phyloP scores from a whole-genome alignment of 2,329 filamentous ascomycete species.

The Uncinocarpus reesii region DNA sequence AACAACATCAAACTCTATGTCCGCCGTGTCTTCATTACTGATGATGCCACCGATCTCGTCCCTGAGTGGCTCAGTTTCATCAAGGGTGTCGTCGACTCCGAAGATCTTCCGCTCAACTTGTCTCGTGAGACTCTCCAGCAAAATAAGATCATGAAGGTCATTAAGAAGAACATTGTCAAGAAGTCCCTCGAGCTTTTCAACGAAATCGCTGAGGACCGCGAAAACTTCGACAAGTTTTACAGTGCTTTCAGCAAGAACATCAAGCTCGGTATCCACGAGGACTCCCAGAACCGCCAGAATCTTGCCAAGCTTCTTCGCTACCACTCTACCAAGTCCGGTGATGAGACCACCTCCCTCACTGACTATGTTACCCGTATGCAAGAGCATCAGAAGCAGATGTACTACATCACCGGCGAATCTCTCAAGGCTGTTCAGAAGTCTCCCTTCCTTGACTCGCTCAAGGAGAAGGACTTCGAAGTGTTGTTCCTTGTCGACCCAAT shows the following conservation, averaged over 20 bases:
- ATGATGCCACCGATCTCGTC: slow-evolving; percentile 97
- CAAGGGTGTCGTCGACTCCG: slow-evolving; percentile 99
- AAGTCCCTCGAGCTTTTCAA: slow-evolving; percentile 99
- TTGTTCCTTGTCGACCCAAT: slow-evolving; percentile 99
- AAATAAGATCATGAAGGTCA: slow-evolving; percentile 99
- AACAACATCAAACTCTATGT: slow-evolving; percentile 99
- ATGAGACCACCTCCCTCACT: slow-evolving; percentile 83
- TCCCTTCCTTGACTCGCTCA: slow-evolving; percentile 96
- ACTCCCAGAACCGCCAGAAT: slow-evolving; percentile 84
- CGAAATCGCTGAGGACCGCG: slow-evolving; percentile 98
- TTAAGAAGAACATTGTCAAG: slow-evolving; percentile 99
- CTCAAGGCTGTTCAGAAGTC: slow-evolving; percentile 97
- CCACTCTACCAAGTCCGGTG: slow-evolving; percentile 97
- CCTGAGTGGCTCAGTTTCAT: slow-evolving; percentile 98
- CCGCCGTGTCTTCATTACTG: slow-evolving; percentile 99
- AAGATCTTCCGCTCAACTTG: slow-evolving; percentile 98
- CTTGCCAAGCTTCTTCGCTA: slow-evolving; percentile 98
- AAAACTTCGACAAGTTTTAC: slow-evolving; percentile 99
- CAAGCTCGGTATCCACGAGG: slow-evolving; percentile 99
- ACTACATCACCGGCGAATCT: slow-evolving; percentile 99
- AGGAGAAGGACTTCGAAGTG: slow-evolving; percentile 98
- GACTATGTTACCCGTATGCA: slow-evolving; percentile 99
- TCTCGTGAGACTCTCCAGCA: slow-evolving; percentile 99
- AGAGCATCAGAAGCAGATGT: slow-evolving; percentile 99
- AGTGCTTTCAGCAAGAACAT: slow-evolving; percentile 99